Conservation (phyloP, 345 rosid genomes). For the Corymbia maculata region DNA sequence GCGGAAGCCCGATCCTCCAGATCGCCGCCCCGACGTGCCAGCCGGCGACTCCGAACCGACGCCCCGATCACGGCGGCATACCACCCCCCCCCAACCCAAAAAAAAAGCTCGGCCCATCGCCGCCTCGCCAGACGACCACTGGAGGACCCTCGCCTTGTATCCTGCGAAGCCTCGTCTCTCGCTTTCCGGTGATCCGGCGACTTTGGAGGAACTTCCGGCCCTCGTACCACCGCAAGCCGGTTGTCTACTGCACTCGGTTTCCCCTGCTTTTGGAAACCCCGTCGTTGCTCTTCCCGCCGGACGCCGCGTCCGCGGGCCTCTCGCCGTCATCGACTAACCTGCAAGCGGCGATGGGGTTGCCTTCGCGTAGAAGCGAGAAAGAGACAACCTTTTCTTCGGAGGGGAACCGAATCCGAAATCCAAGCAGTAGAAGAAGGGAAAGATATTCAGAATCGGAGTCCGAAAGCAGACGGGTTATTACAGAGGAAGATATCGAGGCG, state of each 20-base stretch:
- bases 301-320: not conserved
- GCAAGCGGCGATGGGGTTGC: not conserved
- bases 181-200: too few relatives aligned
- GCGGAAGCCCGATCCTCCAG: not conserved
- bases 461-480: not conserved
- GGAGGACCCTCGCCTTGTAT: too few relatives aligned
- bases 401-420: not conserved
- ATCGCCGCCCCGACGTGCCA: not conserved
- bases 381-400: not conserved
- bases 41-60: not conserved
- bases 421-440: not conserved
- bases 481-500: accelerated
- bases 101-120: not conserved
- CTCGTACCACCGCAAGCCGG: not conserved
- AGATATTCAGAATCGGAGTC: not conserved
- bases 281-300: not conserved
- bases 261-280: not conserved
- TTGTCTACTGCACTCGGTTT: not conserved
- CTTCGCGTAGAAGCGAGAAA: not conserved
- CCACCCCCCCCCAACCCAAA: too few relatives aligned
- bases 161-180: too few relatives aligned
- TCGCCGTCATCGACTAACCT: not conserved
- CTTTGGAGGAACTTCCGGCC: not conserved
- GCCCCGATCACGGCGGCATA: not conserved
- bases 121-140: not conserved